These are phyloP conservation scores for Coemansia sp. DNA, from an alignment of 192 early-diverging fungal genomes.

Conservation along the genomic window DNA sequence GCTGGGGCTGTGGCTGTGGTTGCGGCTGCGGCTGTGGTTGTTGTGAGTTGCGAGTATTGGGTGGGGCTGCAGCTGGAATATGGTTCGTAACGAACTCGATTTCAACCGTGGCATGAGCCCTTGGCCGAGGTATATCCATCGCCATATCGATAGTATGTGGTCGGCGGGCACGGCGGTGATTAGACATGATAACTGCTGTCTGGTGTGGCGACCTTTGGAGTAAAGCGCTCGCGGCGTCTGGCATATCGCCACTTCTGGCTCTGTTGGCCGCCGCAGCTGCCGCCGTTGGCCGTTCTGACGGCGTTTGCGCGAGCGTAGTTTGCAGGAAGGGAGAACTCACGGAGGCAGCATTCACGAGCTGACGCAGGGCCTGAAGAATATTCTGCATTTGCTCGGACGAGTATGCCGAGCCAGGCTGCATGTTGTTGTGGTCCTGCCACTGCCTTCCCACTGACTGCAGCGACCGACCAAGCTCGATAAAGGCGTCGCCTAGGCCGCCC, in stretches of 20 bases:
- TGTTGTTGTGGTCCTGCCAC: conserved; percentile 23
- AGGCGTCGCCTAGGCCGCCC: conserved; percentile 39
- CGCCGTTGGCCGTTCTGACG: conserved; percentile 3
- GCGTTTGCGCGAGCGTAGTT: conserved; percentile 11
- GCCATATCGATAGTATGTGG: neutral
- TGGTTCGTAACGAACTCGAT: conserved; percentile 4
- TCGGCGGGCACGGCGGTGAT: conserved; percentile 1
- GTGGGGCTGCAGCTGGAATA: neutral
- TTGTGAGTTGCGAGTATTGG: neutral
- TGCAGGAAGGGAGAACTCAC: conserved; percentile 36
- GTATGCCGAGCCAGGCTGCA: conserved; percentile 2
- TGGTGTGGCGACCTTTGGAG: neutral
- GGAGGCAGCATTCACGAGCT: conserved; percentile 22
- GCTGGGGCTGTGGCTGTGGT: neutral
- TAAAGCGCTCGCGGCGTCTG: neutral
- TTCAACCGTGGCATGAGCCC: neutral
- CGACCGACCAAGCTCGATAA: conserved; percentile 43
- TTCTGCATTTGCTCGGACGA: conserved; percentile 22
- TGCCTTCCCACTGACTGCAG: conserved; percentile 32
- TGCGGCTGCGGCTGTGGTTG: neutral
- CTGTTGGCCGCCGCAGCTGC: neutral
- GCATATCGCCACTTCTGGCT: neutral
- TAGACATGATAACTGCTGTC: neutral
- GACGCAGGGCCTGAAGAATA: conserved; percentile 15
- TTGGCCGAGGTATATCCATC: conserved; percentile 8